Evolutionary conservation across 768 basidiomycete genomes (phyloP).

Genomic region (Kwoniella mangroviensis): DNA sequence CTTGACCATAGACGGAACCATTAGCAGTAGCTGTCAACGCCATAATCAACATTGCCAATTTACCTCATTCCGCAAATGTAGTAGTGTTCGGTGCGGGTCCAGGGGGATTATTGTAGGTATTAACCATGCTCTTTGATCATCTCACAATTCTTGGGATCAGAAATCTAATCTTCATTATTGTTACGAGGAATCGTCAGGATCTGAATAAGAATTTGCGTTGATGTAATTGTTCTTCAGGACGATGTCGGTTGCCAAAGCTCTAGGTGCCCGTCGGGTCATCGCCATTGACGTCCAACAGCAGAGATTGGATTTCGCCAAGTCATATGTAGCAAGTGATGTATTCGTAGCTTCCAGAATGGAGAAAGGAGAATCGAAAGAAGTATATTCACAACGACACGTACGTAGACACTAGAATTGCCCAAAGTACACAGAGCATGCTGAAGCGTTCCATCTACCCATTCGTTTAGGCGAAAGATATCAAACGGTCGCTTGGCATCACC

Average conservation of each 20-base stretch:
- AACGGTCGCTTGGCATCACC: slow-evolving; percentile 67
- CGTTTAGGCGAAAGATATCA: slow-evolving; percentile 65
- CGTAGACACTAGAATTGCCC: neutral
- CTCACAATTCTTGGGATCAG: neutral
- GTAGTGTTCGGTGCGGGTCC: slow-evolving; percentile 85
- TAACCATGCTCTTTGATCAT: neutral
- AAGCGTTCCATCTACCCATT: neutral
- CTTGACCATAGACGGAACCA: slow-evolving; percentile 73
- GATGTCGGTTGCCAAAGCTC: slow-evolving; percentile 89
- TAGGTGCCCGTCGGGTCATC: slow-evolving; percentile 80
- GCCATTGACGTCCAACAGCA: slow-evolving; percentile 65
- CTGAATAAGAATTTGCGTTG: no score
- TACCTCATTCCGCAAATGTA: slow-evolving; percentile 74
- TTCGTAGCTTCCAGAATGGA: slow-evolving; percentile 56
- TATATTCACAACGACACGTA: slow-evolving; percentile 70
- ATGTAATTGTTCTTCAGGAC: slow-evolving; percentile 9
- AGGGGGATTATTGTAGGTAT: slow-evolving; percentile 68
- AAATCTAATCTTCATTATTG: no score
- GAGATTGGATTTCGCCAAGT: slow-evolving; percentile 81
- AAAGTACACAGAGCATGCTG: neutral
- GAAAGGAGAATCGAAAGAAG: slow-evolving; percentile 66
- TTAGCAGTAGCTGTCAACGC: slow-evolving; percentile 93
- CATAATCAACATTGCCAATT: slow-evolving; percentile 71
- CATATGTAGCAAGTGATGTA: slow-evolving; percentile 75
- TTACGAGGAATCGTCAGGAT: no score